Evolutionary conservation across 2,329 filamentous ascomycete species (phyloP).

Genomic region (Aspergillus unguis): DNA sequence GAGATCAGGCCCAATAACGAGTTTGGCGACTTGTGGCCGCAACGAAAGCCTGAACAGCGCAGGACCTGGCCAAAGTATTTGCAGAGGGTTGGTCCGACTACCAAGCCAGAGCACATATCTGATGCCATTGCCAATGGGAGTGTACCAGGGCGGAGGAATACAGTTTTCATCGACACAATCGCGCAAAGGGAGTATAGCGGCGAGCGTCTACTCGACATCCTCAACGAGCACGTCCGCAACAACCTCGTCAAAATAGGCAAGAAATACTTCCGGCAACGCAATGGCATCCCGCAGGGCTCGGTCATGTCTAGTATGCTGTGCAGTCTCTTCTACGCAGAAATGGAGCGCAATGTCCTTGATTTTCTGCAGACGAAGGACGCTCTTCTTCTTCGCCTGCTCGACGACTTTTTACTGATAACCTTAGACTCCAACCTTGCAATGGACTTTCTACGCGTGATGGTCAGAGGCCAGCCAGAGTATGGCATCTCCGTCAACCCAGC

Average conservation of each 20-base stretch:
- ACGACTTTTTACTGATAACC: conserved; percentile 90
- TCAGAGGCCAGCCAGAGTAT: conserved; percentile 71
- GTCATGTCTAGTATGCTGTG: conserved; percentile 82
- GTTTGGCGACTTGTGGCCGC: conserved; percentile 20
- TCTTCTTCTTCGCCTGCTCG: conserved; percentile 76
- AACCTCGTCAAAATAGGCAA: conserved; percentile 89
- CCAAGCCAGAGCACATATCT: conserved; percentile 46
- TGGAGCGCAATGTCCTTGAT: conserved; percentile 66
- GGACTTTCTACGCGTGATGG: conserved; percentile 75
- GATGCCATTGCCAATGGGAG: conserved; percentile 39
- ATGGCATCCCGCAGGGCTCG: conserved; percentile 90
- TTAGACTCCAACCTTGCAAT: conserved; percentile 63
- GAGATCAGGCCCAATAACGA: conserved; percentile 59
- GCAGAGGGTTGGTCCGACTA: conserved; percentile 47
- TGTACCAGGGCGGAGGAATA: conserved; percentile 55
- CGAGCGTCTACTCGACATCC: conserved; percentile 62
- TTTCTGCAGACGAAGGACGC: conserved; percentile 64
- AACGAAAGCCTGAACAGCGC: conserved; percentile 11
- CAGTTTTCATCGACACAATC: conserved; percentile 72
- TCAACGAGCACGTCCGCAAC: conserved; percentile 74
- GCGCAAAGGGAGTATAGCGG: conserved; percentile 57
- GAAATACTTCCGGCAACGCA: conserved; percentile 80
- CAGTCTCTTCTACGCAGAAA: conserved; percentile 91
- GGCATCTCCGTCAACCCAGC: conserved; percentile 71
- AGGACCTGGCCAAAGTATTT: conserved; percentile 49